phyloP scores from a whole-genome alignment of 345 rosid genomes.

The Citrus trifoliata region DNA sequence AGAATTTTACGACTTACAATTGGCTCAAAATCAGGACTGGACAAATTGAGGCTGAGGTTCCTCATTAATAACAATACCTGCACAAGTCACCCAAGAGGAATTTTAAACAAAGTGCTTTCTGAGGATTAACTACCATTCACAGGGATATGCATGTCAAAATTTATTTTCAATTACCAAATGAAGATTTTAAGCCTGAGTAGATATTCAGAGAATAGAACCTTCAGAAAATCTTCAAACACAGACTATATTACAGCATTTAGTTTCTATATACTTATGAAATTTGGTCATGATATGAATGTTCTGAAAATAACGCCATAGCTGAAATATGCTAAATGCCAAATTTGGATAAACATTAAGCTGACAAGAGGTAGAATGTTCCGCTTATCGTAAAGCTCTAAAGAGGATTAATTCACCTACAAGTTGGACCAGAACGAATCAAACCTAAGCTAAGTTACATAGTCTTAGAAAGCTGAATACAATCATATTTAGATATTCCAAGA shows the following conservation, averaged over 20 bases:
- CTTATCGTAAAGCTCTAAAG: background rate
- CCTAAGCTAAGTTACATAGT: background rate
- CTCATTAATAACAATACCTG: conserved; percentile 91
- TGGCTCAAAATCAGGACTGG: conserved; percentile 83
- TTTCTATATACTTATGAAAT: background rate
- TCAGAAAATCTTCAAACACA: background rate
- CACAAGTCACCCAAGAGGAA: conserved; percentile 23
- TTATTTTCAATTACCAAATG: background rate
- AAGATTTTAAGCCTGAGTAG: background rate
- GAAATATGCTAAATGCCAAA: background rate
- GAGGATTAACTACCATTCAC: background rate
- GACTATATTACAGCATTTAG: background rate
- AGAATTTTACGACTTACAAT: conserved; percentile 46
- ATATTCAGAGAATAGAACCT: background rate
- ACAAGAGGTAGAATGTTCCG: background rate
- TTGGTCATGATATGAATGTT: background rate
- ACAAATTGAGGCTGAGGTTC: conserved; percentile 83
- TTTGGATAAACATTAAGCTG: background rate
- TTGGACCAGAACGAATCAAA: background rate
- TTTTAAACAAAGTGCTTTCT: background rate
- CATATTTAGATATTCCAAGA: background rate
- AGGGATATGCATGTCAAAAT: background rate
- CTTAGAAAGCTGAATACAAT: background rate
- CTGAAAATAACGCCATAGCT: background rate
- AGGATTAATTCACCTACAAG: background rate